Evolutionary conservation across 257 asterid species (phyloP).

Genomic region (Fraxinus pennsylvanica): DNA sequence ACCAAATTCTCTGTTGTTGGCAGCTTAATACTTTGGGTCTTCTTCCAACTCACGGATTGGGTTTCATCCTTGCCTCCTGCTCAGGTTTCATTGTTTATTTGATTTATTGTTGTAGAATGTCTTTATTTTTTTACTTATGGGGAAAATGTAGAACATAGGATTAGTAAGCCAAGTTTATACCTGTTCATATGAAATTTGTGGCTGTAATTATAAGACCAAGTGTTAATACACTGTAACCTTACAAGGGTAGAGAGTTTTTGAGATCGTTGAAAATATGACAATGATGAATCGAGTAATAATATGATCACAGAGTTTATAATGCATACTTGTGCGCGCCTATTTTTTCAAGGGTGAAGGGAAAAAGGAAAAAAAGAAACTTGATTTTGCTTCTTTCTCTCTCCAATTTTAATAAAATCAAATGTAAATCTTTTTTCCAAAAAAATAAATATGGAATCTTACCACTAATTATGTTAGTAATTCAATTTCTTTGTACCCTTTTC

Average conservation of each 20-base stretch:
- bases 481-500: too few species aligned
- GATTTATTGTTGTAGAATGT: neutral
- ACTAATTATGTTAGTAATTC: too few species aligned
- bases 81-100: conserved; percentile 55
- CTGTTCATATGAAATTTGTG: neutral
- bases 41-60: conserved; percentile 99
- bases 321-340: neutral
- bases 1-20: neutral
- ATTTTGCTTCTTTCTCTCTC: too few species aligned
- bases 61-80: conserved; percentile 98
- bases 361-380: too few species aligned
- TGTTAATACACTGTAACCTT: neutral
- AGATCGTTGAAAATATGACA: neutral
- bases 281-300: neutral
- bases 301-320: neutral
- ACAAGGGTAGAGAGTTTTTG: neutral
- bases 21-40: conserved; percentile 97
- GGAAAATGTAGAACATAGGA: neutral
- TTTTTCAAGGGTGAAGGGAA: too few species aligned
- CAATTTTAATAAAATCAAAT: too few species aligned
- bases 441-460: too few species aligned
- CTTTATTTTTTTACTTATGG: neutral
- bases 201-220: neutral
- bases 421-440: too few species aligned
- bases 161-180: neutral